Base-by-base conservation (phyloP, 805 yeast genomes). In the Barnettozyma botsteinii region DNA sequence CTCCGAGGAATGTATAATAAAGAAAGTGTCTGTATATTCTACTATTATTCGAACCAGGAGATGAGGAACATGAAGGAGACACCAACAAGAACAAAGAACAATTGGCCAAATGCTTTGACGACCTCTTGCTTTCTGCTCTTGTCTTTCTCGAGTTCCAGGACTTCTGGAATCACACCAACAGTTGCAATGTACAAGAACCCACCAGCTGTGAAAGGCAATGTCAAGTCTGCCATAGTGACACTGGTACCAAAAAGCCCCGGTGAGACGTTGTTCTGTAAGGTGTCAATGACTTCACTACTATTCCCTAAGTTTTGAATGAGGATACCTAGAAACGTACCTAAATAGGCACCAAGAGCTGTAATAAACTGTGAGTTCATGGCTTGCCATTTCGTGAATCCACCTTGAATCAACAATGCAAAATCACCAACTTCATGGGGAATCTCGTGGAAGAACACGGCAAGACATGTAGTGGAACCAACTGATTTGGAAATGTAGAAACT, bases 391-490 rank as follows among this genome's bases (percentile, higher is more conserved):
- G 84, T 67, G 48, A 79, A 73, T 0, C 91, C 91, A 18, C 81
- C 80, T 51, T 79, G 77, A 46, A 80, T 72, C 44, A 84, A 63
- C 20, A 84, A 63, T 0, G 88, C 89, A 61, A 79, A 84, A 54
- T 84, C 93, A 35, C 91, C 89, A 45, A 84, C 73, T 54, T 82
- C 87, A 56, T 84, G 93, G 6, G 93, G 93, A 35, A 83, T 73
- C 56, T 84, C 93, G 56, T 84, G 93, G 59, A 80, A 72, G 46
- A 82, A 70, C 22, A 83, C 80, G 1, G 89, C 85, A 27, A 82
- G 60, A 18, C 83, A 74, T 0, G 89, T 81, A 3, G 82, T 70
- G 19, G 81, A 75, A 0, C 93, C 93, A 14, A 75, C 77, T 33
- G 60, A 64, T 38, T 71, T 69, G 30, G 80, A 69, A 33, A 70